A percentile compares a stretch with the other conserved stretches of the same genome.
Conservation (phyloP, 768 basidiomycete species). For the Cytidiella melzeri region DNA sequence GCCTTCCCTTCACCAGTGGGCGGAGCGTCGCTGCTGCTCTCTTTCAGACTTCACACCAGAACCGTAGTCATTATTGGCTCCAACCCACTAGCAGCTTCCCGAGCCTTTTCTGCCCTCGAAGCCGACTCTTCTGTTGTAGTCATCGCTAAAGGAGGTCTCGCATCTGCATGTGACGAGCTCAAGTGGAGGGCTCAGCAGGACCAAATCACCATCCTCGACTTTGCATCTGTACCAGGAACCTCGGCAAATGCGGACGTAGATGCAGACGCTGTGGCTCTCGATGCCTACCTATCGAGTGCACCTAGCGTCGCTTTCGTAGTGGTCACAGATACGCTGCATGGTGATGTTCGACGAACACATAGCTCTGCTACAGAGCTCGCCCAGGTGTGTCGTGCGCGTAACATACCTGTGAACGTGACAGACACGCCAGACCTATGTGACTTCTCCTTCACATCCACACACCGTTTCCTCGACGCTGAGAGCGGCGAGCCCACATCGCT, state of each 20-base stretch:
- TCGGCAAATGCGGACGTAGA: slow-evolving; percentile 24
- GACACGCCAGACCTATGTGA: slow-evolving; percentile 86
- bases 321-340: slow-evolving; percentile 72
- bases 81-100: slow-evolving; percentile 74
- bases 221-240: slow-evolving; percentile 37
- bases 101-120: slow-evolving; percentile 78
- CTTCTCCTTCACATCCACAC: slow-evolving; percentile 80
- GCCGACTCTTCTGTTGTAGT: slow-evolving; percentile 69
- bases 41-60: slow-evolving; percentile 55
- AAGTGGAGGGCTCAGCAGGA: slow-evolving; percentile 50
- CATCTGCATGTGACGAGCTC: slow-evolving; percentile 62
- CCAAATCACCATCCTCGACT: slow-evolving; percentile 56
- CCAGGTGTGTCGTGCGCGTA: slow-evolving; percentile 43
- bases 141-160: slow-evolving; percentile 44
- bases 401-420: slow-evolving; percentile 79
- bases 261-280: slow-evolving; percentile 40
- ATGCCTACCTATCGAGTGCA: slow-evolving; percentile 35
- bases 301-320: slow-evolving; percentile 52
- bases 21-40: slow-evolving; percentile 75
- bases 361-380: slow-evolving; percentile 56
- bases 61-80: slow-evolving; percentile 71
- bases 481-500: slow-evolving; percentile 44
- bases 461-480: slow-evolving; percentile 62
- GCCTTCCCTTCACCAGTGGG: slow-evolving; percentile 28
- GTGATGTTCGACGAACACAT: slow-evolving; percentile 33